Evolutionary conservation across 208 protist genomes (phyloP).

Genomic region (Phytomonas sp.): DNA sequence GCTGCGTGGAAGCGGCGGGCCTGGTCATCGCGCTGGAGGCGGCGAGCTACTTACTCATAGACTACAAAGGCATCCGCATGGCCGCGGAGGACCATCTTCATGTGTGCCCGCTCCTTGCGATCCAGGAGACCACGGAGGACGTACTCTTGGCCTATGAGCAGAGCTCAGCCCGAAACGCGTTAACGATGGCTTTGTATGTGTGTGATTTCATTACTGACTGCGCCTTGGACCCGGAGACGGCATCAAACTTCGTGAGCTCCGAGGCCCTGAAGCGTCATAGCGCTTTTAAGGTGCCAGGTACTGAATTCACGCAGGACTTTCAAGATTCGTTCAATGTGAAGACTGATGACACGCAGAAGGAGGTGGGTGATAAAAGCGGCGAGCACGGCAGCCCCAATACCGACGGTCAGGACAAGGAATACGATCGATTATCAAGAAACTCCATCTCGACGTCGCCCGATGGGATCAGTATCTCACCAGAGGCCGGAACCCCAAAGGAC

Average conservation of each 20-base stretch:
- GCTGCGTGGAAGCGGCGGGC: constrained; percentile 30
- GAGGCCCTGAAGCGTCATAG: constrained; percentile 53
- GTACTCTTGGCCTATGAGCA: constrained; percentile 76
- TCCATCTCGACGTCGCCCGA: background rate
- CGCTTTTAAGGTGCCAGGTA: constrained; percentile 27
- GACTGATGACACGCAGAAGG: background rate
- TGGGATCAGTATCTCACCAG: background rate
- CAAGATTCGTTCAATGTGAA: background rate
- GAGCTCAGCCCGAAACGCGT: constrained; percentile 40
- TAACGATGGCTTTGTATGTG: constrained; percentile 60
- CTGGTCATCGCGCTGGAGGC: constrained; percentile 20
- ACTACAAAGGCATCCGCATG: constrained; percentile 9
- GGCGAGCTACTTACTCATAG: constrained; percentile 15
- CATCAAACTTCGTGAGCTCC: constrained; percentile 54
- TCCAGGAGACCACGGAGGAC: constrained; percentile 71
- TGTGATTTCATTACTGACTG: constrained; percentile 63
- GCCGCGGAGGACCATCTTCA: constrained; percentile 18
- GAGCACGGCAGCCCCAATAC: background rate
- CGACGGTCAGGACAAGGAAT: constrained; percentile 11
- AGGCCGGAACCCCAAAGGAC: background rate
- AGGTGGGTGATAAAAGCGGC: background rate
- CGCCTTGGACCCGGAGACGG: constrained; percentile 61
- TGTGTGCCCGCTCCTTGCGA: constrained; percentile 56
- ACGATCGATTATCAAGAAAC: background rate
- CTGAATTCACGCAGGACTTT: background rate